Conservation (phyloP, 2,329 filamentous ascomycete genomes). For the Catunica adiposa region DNA sequence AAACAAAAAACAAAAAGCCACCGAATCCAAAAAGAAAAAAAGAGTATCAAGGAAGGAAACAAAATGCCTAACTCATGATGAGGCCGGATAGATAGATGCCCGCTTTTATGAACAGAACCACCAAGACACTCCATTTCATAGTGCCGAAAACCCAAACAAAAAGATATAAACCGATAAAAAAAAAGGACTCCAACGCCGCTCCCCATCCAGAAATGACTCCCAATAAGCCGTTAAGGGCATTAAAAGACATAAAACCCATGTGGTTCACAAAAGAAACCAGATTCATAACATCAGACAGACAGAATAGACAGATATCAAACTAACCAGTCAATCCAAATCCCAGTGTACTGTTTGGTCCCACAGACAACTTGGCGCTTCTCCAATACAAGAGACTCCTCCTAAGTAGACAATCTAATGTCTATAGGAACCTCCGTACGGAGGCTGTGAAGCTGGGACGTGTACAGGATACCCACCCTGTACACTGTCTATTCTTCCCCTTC, state of each 20-base stretch:
- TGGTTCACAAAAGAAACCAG: neutral
- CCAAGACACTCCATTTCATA: neutral
- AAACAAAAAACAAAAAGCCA: neutral
- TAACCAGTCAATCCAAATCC: no score
- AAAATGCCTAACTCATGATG: no score
- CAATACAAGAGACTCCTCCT: neutral
- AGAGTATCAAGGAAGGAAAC: no score
- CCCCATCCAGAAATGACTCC: neutral
- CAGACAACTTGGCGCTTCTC: neutral
- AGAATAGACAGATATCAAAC: neutral
- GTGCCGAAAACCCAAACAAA: neutral
- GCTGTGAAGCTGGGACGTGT: neutral
- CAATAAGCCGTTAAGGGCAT: neutral
- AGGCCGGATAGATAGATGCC: no score
- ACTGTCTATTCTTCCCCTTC: neutral
- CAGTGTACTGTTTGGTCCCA: no score
- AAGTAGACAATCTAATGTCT: no score
- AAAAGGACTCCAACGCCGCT: neutral
- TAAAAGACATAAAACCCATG: neutral
- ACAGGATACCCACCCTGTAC: neutral
- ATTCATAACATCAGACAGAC: conserved; percentile 1
- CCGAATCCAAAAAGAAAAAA: neutral
- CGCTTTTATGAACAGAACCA: no score
- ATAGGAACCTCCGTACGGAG: no score
- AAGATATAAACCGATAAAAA: conserved; percentile 5